These are phyloP conservation scores for Penicillium sp. DNA, from an alignment of 2,329 filamentous ascomycete species.

Conservation along the genomic window DNA sequence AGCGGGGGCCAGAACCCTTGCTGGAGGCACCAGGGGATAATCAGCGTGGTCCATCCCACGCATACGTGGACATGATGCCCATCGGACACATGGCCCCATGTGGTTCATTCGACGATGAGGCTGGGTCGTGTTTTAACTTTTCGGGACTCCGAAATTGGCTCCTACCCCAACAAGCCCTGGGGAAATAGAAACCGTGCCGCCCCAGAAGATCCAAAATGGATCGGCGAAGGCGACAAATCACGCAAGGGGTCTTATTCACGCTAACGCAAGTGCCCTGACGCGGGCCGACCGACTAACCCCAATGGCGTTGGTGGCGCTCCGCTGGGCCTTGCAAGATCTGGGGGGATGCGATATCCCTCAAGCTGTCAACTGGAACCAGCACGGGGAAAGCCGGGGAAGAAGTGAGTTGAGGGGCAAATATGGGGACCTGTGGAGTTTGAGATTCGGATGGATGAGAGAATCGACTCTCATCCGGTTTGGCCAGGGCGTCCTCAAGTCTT, in stretches of 20 bases:
- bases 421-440: not conserved
- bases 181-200: not conserved
- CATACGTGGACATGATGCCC: not conserved
- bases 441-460: not conserved
- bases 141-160: not conserved
- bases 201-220: not conserved
- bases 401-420: not conserved
- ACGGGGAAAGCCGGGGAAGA: not conserved
- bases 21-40: too few relatives aligned
- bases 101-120: not conserved
- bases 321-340: not conserved
- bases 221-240: constrained; percentile 11
- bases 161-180: not conserved
- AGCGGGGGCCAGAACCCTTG: not conserved
- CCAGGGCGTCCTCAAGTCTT: too few relatives aligned
- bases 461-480: too few relatives aligned
- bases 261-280: not conserved
- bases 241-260: not conserved
- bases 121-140: not conserved
- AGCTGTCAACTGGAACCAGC: not conserved
- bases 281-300: constrained; percentile 7
- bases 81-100: not conserved
- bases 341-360: not conserved
- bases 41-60: not conserved
- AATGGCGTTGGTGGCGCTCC: constrained; percentile 16